Percentiles rank a stretch among this genome's conserved stretches.
Conservation (phyloP, 768 basidiomycete species). For the Termitomyces eurrhizus region DNA sequence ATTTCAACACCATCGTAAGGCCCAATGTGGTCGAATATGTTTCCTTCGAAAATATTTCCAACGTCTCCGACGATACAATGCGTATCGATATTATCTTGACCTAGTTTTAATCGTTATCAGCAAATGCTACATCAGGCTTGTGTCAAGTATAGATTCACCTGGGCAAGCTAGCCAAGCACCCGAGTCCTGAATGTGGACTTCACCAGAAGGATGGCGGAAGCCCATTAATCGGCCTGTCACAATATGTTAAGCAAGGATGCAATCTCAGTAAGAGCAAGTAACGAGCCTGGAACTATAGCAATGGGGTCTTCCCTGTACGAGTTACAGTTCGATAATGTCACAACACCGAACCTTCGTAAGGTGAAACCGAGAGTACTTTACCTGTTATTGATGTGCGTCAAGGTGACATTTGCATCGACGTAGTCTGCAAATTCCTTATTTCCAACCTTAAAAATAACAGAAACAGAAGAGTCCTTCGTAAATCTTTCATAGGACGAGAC, state of each 20-base stretch:
- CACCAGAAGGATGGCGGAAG: slow-evolving; percentile 42
- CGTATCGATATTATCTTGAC: slow-evolving; percentile 53
- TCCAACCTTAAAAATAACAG: slow-evolving; percentile 33
- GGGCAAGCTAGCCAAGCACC: slow-evolving; percentile 54
- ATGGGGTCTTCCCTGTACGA: slow-evolving; percentile 32
- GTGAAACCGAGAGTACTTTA: slow-evolving; percentile 13
- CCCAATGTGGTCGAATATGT: slow-evolving; percentile 45
- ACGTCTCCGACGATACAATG: slow-evolving; percentile 54
- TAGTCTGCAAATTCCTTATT: slow-evolving; percentile 62
- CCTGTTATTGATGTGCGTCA: slow-evolving; percentile 64
- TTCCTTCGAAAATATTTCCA: slow-evolving; percentile 41
- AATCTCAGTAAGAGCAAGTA: neutral
- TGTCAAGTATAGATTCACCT: slow-evolving; percentile 25
- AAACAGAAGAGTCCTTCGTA: neutral
- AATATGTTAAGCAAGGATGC: neutral
- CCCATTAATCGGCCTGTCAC: slow-evolving; percentile 23
- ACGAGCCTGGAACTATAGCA: slow-evolving; percentile 36
- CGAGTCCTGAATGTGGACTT: slow-evolving; percentile 46
- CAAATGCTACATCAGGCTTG: neutral
- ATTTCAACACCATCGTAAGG: slow-evolving; percentile 29
- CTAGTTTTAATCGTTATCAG: slow-evolving; percentile 19
- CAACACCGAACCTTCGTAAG: neutral
- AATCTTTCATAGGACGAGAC: slow-evolving; percentile 14
- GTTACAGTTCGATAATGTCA: neutral
- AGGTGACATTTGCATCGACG: slow-evolving; percentile 43